Conservation (phyloP, 2,329 filamentous ascomycete species). For the Nectriaceae sp. region DNA sequence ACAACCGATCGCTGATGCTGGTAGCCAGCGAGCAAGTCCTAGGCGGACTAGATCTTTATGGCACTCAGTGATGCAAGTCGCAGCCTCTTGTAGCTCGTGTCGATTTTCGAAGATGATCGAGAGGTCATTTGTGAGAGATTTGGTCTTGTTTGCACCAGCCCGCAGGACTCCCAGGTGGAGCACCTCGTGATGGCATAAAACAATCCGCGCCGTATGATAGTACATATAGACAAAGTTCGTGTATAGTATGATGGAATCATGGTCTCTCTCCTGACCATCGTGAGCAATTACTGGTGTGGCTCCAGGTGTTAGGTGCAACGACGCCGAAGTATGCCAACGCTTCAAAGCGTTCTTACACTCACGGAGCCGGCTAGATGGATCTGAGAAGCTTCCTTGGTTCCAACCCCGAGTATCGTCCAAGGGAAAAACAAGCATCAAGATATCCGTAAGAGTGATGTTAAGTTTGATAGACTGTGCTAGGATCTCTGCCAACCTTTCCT, state of each 20-base stretch:
- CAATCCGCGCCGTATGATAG: conserved; percentile 46
- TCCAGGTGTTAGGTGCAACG: background rate
- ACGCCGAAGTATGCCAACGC: background rate
- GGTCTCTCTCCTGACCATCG: conserved; percentile 6
- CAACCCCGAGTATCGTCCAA: conserved; percentile 34
- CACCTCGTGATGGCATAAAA: conserved; percentile 46
- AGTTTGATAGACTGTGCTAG: conserved; percentile 2
- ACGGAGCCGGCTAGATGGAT: background rate
- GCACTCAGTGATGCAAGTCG: conserved; percentile 41
- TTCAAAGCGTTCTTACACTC: background rate
- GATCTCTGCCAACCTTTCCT: conserved; percentile 8
- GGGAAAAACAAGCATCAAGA: conserved; percentile 15
- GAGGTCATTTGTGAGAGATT: conserved; percentile 27
- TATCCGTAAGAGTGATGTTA: conserved; percentile 11
- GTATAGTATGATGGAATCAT: conserved; percentile 44
- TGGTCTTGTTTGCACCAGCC: conserved; percentile 29
- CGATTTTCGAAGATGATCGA: conserved; percentile 33
- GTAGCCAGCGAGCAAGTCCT: conserved; percentile 44
- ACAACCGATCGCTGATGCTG: conserved; percentile 41
- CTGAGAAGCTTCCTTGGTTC: background rate
- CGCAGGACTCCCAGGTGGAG: conserved; percentile 38
- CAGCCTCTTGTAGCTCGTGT: conserved; percentile 43
- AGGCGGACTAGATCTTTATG: conserved; percentile 46
- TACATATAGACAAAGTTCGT: conserved; percentile 50
- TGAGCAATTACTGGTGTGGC: background rate